Base-by-base conservation (phyloP, 176 grass and related monocot species). In the Canna indica region DNA sequence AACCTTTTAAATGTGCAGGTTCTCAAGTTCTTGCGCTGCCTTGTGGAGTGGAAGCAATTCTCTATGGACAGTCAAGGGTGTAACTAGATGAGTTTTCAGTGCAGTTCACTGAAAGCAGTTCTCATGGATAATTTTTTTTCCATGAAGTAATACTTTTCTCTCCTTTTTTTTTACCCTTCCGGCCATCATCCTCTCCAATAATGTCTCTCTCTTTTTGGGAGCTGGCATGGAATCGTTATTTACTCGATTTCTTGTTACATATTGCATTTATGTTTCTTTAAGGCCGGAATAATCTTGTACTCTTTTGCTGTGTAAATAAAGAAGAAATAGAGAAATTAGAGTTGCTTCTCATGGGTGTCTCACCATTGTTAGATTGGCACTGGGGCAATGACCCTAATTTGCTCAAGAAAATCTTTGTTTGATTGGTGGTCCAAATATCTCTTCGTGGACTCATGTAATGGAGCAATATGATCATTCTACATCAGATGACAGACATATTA, bases 31-130 rank as follows among this genome's bases (percentile, higher is more conserved):
- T 50, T 70, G 41, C 68, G 27, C 32, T 6, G 68, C 68, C 42
- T 70, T 0, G 68, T 70, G 44, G 68, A 70, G 27, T 52, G 68
- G 68, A 70, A 70, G 29, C 68, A 65, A 11, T 36, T 65, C 6
- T 36, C 33, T 9, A n/a, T 22, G 16, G 17, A 34, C 33, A 65
- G 62, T 38, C 18, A 22, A 26, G 22, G 18, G 7, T 24, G 22
- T n/a, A 32, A 34, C n/a, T n/a, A 54, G 8, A 25, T 54, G 22
- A n/a, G 50, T 25, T n/a, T n/a, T n/a, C 20, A 54, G 50, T 24
- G 15, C 7, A n/a, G 16, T 20, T 24, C 50, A 20, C 20, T 54
- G 14, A 24, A 10, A 39, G 63, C 35, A 38, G 7, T 11, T 66
- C 63, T 66, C 63, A 41, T 66, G 63, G 63, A 66, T 66, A 9